Conservation (phyloP, 2,329 filamentous ascomycete genomes). For the Alternaria incomplexa region DNA sequence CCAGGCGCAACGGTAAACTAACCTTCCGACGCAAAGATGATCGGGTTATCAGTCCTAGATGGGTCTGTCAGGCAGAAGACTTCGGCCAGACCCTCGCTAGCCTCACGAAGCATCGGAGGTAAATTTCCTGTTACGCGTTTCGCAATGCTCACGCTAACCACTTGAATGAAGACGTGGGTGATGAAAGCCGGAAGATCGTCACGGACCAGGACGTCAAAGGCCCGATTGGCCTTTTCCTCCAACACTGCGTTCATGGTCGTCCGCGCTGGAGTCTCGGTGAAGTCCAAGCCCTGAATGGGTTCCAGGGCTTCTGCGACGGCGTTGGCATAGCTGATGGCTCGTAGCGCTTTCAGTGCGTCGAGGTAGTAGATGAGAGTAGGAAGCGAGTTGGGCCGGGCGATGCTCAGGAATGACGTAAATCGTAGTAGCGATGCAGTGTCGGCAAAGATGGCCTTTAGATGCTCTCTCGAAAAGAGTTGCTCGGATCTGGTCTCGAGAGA, state of each 20-base stretch:
- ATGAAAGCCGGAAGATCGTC: constrained; percentile 77
- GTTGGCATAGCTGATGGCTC: constrained; percentile 74
- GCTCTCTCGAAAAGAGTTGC: constrained; percentile 68
- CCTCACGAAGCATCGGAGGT: constrained; percentile 67
- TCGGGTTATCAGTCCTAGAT: constrained; percentile 74
- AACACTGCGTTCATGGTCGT: constrained; percentile 65
- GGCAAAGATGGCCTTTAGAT: constrained; percentile 69
- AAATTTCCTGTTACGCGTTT: constrained; percentile 71
- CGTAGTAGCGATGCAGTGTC: constrained; percentile 67
- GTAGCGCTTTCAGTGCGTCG: constrained; percentile 72
- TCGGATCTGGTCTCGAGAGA: constrained; percentile 70
- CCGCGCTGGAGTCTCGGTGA: constrained; percentile 59
- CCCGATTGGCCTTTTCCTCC: constrained; percentile 67
- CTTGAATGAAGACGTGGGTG: constrained; percentile 70
- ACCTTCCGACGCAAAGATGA: constrained; percentile 79
- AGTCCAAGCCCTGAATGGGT: constrained; percentile 61
- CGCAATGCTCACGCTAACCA: constrained; percentile 72
- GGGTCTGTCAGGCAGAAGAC: constrained; percentile 80
- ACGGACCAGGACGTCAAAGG: constrained; percentile 68
- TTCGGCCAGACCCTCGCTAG: constrained; percentile 77
- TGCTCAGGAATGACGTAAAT: constrained; percentile 71
- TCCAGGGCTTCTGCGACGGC: constrained; percentile 68
- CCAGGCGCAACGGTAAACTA: constrained; percentile 10
- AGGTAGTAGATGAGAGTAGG: constrained; percentile 74
- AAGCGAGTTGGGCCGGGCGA: constrained; percentile 66